Evolutionary conservation across 192 early-diverging fungal genomes (phyloP).

Genomic region (Podila verticillata): DNA sequence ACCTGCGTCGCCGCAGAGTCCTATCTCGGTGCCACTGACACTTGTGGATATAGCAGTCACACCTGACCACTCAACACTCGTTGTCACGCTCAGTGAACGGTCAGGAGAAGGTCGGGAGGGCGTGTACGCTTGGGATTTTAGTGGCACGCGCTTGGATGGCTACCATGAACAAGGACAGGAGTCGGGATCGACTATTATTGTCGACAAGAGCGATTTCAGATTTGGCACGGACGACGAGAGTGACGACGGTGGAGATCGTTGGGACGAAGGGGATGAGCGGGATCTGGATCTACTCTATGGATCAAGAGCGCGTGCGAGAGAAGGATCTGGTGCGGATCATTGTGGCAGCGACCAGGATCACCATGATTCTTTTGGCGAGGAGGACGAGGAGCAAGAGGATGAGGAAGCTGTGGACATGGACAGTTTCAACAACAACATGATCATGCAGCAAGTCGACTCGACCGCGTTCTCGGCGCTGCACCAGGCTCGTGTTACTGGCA

Average conservation of each 20-base stretch:
- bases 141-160: conserved; percentile 24
- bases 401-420: background rate
- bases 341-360: background rate
- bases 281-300: background rate
- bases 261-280: background rate
- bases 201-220: conserved; percentile 17
- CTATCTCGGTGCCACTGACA: conserved; percentile 22
- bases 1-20: background rate
- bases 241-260: background rate
- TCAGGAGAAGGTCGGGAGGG: conserved; percentile 37
- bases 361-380: background rate
- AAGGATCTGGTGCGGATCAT: background rate
- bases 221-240: background rate
- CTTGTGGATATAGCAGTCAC: conserved; percentile 30
- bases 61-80: conserved; percentile 35
- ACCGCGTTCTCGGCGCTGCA: conserved; percentile 13
- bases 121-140: conserved; percentile 47
- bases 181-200: conserved; percentile 12
- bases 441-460: conserved; percentile 47
- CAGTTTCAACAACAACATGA: conserved; percentile 30
- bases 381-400: background rate
- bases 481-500: conserved; percentile 34
- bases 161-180: conserved; percentile 27
- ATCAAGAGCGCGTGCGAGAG: background rate
- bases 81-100: conserved; percentile 36